phyloP scores from a whole-genome alignment of 1,284 basidiomycete genomes.

The Rhodotorula sp. region DNA sequence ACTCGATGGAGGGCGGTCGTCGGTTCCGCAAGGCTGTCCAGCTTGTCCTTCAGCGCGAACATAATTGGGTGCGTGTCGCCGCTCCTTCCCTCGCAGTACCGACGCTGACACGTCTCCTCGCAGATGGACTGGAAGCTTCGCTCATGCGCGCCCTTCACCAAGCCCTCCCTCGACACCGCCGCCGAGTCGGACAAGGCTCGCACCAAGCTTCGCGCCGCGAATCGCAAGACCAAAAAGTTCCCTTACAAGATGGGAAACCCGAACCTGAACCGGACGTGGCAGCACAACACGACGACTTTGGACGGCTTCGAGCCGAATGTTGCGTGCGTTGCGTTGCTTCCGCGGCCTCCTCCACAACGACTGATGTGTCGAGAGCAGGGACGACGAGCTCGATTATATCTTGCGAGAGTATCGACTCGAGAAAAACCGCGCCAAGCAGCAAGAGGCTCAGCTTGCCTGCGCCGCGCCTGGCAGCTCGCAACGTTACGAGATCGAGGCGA shows the following conservation, averaged over 20 bases:
- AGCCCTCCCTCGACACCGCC: constrained; percentile 10
- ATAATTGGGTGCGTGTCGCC: constrained; percentile 66
- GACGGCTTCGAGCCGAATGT: constrained; percentile 29
- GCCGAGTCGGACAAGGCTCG: constrained; percentile 9
- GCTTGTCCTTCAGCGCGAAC: constrained; percentile 71
- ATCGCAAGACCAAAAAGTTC: constrained; percentile 19
- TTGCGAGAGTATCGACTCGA: constrained; percentile 9
- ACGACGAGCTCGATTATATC: constrained; percentile 6
- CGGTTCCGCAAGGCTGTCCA: constrained; percentile 67
- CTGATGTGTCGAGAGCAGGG: background rate
- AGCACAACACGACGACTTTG: constrained; percentile 23
- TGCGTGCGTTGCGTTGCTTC: constrained; percentile 24
- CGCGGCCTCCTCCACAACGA: background rate
- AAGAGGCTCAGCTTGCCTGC: constrained; percentile 1
- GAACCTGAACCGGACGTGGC: constrained; percentile 35
- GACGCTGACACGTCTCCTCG: background rate
- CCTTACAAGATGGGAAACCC: constrained; percentile 39
- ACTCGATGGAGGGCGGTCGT: constrained; percentile 27
- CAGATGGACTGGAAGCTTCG: constrained; percentile 44
- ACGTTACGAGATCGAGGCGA: constrained; percentile 12
- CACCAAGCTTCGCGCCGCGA: constrained; percentile 17
- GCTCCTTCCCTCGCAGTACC: background rate
- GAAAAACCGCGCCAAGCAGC: background rate
- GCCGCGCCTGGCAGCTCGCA: constrained; percentile 11
- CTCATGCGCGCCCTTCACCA: constrained; percentile 37